These are phyloP conservation scores for Acorus calamus DNA, from an alignment of 106 monocot genomes.

Conservation along the genomic window DNA sequence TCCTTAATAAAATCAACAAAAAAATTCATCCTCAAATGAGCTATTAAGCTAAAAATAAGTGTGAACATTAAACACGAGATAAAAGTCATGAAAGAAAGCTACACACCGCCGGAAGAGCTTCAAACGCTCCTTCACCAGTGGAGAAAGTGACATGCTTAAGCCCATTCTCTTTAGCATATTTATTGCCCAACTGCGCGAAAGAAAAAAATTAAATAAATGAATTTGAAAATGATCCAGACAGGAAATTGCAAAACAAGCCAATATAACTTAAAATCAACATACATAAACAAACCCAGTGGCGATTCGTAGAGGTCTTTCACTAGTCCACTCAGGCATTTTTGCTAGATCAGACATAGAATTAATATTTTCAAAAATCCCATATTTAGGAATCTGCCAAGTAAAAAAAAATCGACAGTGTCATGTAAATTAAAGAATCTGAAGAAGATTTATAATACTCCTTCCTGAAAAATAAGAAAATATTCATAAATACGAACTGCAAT, in stretches of 20 bases:
- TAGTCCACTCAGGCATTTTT: constrained; percentile 85
- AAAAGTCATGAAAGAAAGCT: background rate
- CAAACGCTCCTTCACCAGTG: constrained; percentile 94
- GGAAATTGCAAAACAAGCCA: background rate
- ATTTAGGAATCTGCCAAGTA: constrained; percentile 67
- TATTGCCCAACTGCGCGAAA: constrained; percentile 51
- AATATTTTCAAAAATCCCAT: constrained; percentile 91
- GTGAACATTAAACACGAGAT: background rate
- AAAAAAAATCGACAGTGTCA: background rate
- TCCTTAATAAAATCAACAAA: too few species aligned
- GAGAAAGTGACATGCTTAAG: constrained; percentile 68
- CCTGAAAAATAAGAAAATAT: background rate
- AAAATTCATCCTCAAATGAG: background rate
- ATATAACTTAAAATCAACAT: background rate
- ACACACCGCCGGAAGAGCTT: constrained; percentile 92
- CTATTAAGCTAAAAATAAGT: background rate
- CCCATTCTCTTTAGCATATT: constrained; percentile 78
- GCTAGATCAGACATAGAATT: constrained; percentile 70
- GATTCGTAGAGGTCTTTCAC: constrained; percentile 71
- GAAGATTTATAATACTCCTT: background rate
- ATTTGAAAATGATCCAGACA: background rate
- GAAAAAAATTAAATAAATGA: constrained; percentile 7
- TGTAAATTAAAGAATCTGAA: background rate
- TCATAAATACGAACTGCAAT: constrained; percentile 60
- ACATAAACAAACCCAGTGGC: constrained; percentile 90